Conservation (phyloP, 2,329 filamentous ascomycete genomes). For the Cordyceps cicadae region DNA sequence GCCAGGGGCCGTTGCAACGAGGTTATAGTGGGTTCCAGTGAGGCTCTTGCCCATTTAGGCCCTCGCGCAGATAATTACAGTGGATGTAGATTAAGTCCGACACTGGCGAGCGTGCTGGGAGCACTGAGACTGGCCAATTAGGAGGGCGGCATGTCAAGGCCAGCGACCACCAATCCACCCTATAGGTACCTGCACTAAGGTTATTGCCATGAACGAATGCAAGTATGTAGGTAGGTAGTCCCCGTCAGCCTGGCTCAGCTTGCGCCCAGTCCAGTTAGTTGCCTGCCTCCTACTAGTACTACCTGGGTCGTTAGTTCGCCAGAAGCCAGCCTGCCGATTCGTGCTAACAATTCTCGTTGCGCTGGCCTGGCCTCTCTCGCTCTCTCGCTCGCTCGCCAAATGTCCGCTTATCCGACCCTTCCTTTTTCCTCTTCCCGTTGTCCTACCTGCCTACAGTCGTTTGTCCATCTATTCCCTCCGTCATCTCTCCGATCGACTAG, state of each 20-base stretch:
- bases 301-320: no score
- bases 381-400: slow-evolving; percentile 6
- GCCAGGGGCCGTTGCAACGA: neutral
- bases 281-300: no score
- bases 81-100: neutral
- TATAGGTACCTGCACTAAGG: neutral
- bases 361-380: slow-evolving; percentile 10
- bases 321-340: neutral
- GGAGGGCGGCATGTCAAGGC: neutral
- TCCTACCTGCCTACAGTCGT: neutral
- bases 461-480: slow-evolving; percentile 2
- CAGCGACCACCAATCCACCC: no score
- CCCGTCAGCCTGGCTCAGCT: neutral
- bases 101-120: neutral
- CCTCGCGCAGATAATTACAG: neutral
- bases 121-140: neutral
- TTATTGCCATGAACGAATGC: no score
- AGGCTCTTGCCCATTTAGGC: neutral
- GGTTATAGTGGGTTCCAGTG: neutral
- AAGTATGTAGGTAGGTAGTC: neutral
- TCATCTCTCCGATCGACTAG: neutral
- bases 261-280: neutral
- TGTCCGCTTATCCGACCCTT: slow-evolving; percentile 6
- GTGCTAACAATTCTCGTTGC: neutral
- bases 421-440: neutral